A percentile compares a stretch with the other conserved stretches of the same genome.
phyloP scores from a whole-genome alignment of 306 rosid species.

The Sindora glabra region DNA sequence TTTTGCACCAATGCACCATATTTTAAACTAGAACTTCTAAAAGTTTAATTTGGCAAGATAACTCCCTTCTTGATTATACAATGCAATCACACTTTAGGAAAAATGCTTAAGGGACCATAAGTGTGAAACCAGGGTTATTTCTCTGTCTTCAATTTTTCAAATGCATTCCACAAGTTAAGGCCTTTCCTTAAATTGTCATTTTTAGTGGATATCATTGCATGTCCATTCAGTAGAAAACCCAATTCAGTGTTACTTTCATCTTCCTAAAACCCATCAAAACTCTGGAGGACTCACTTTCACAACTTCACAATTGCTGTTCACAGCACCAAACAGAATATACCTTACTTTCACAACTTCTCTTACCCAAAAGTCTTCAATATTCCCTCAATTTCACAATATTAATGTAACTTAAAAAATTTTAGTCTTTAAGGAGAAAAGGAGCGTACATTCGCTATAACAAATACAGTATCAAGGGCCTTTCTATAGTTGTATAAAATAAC shows the following conservation, averaged over 20 bases:
- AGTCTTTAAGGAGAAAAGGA: slow-evolving; percentile 9
- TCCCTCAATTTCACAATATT: too few relatives aligned
- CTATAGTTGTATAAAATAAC: not conserved
- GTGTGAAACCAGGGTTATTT: not conserved
- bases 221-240: not conserved
- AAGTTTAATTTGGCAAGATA: not conserved
- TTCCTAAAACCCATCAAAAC: slow-evolving; percentile 2
- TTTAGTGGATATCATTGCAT: not conserved
- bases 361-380: too few relatives aligned
- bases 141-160: not conserved
- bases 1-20: not conserved
- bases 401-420: too few relatives aligned
- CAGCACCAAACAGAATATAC: not conserved
- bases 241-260: not conserved
- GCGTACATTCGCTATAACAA: not conserved
- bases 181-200: not conserved
- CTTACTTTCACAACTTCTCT: too few relatives aligned
- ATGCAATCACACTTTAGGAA: slow-evolving; percentile 2
- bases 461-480: not conserved
- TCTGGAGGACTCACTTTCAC: not conserved
- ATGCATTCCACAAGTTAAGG: not conserved
- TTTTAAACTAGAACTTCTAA: not conserved
- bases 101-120: not conserved
- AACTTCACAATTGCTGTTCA: not conserved
- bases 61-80: not conserved